Percentiles rank a stretch among this genome's conserved stretches.
Evolutionary conservation across 306 rosid species (phyloP).

Genomic region (Lablab purpureus): DNA sequence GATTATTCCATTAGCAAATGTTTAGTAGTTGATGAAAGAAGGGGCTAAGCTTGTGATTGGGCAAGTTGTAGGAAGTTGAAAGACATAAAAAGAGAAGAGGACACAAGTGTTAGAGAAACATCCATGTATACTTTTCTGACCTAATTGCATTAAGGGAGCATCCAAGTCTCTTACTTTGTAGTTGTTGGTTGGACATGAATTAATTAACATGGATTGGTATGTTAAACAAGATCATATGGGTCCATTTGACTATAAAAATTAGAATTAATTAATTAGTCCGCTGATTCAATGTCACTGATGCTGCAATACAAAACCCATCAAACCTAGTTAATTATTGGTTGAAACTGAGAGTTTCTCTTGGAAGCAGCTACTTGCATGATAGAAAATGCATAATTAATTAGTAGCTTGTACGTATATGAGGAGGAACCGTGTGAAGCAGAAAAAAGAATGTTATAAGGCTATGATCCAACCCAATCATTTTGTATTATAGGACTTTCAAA

Average conservation of each 20-base stretch:
- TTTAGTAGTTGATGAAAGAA: slow-evolving; percentile 37
- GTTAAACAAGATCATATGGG: slow-evolving; percentile 32
- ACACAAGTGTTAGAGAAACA: slow-evolving; percentile 39
- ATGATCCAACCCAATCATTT: slow-evolving; percentile 55
- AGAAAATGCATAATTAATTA: slow-evolving; percentile 26
- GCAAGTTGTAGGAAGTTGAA: slow-evolving; percentile 17
- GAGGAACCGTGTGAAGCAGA: slow-evolving; percentile 10
- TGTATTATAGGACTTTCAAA: slow-evolving; percentile 35
- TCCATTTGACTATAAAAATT: slow-evolving; percentile 26
- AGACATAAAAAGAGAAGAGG: slow-evolving; percentile 14
- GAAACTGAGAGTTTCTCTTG: slow-evolving; percentile 29
- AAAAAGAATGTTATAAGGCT: slow-evolving; percentile 39
- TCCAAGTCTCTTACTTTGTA: slow-evolving; percentile 1
- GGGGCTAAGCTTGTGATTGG: slow-evolving; percentile 40
- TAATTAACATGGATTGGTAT: slow-evolving; percentile 32
- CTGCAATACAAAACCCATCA: slow-evolving; percentile 7
- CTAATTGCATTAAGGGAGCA: slow-evolving; percentile 43
- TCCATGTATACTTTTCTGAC: slow-evolving; percentile 53
- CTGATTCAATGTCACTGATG: slow-evolving; percentile 49
- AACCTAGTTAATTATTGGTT: slow-evolving; percentile 38
- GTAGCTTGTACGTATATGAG: slow-evolving; percentile 41
- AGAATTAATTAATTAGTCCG: slow-evolving; percentile 20
- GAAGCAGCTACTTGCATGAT: slow-evolving; percentile 37
- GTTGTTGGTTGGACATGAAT: slow-evolving; percentile 47
- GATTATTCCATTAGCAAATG: slow-evolving; percentile 32